phyloP scores from a whole-genome alignment of 768 basidiomycete species.

The Suillus hirtellus region DNA sequence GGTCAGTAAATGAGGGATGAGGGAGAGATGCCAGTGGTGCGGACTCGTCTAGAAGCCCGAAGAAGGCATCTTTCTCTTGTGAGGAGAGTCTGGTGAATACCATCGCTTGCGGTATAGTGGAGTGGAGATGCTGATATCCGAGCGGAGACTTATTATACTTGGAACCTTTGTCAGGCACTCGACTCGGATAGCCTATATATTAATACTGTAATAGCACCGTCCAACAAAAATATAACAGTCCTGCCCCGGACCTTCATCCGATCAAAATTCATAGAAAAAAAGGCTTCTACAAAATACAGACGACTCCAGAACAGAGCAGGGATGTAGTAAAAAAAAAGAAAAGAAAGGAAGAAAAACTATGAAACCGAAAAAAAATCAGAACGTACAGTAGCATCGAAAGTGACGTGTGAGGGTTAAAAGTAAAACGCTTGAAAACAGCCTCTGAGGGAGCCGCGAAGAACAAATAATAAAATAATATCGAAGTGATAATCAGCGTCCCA shows the following conservation, averaged over 20 bases:
- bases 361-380: neutral
- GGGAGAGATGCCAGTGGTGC: slow-evolving; percentile 7
- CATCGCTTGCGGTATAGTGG: slow-evolving; percentile 40
- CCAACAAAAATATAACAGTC: neutral
- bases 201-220: neutral
- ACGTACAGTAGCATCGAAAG: slow-evolving; percentile 1
- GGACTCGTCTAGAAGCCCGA: slow-evolving; percentile 78
- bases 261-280: slow-evolving; percentile 12
- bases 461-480: slow-evolving; percentile 24
- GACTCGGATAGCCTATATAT: slow-evolving; percentile 1
- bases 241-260: neutral
- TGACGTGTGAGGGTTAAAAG: neutral
- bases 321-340: slow-evolving; percentile 7
- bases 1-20: slow-evolving; percentile 1
- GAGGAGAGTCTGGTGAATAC: slow-evolving; percentile 67
- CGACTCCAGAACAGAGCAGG: slow-evolving; percentile 10
- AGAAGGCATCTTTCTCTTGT: slow-evolving; percentile 81
- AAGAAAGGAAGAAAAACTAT: slow-evolving; percentile 3
- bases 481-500: slow-evolving; percentile 28
- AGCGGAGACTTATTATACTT: neutral
- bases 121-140: neutral
- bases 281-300: slow-evolving; percentile 34
- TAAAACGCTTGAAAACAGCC: slow-evolving; percentile 1
- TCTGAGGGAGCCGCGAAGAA: slow-evolving; percentile 4
- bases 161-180: neutral